These are phyloP conservation scores for Penicillium roqueforti DNA, from an alignment of 495 filamentous ascomycete genomes.

Conservation along the genomic window DNA sequence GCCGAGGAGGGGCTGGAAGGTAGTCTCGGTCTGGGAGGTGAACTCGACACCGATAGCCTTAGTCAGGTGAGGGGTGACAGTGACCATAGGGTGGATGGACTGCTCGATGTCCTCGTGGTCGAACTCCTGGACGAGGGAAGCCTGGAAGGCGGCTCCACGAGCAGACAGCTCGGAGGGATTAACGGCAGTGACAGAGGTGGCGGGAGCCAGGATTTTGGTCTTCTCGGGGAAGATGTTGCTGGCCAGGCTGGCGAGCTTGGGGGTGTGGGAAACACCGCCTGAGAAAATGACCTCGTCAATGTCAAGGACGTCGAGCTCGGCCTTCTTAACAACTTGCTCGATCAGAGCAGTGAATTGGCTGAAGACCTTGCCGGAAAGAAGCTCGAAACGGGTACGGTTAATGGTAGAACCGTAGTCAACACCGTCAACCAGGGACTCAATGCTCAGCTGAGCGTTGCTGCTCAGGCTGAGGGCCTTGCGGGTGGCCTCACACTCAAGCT, in stretches of 20 bases:
- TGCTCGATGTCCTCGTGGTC: slow-evolving; percentile 91
- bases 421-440: slow-evolving; percentile 82
- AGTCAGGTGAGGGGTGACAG: slow-evolving; percentile 81
- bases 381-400: slow-evolving; percentile 89
- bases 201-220: slow-evolving; percentile 77
- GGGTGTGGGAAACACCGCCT: slow-evolving; percentile 89
- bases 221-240: slow-evolving; percentile 72
- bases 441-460: slow-evolving; percentile 79
- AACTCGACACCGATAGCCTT: slow-evolving; percentile 86
- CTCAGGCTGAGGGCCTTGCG: slow-evolving; percentile 88
- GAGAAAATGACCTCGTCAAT: slow-evolving; percentile 93
- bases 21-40: slow-evolving; percentile 54
- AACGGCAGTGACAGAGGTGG: slow-evolving; percentile 69
- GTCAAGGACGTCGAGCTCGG: slow-evolving; percentile 84
- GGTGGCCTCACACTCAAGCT: slow-evolving; percentile 81
- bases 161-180: slow-evolving; percentile 90
- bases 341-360: slow-evolving; percentile 81
- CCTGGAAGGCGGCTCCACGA: slow-evolving; percentile 92
- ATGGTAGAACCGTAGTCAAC: slow-evolving; percentile 87
- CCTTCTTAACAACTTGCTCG: slow-evolving; percentile 83
- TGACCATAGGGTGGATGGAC: slow-evolving; percentile 92
- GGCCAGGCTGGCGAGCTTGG: slow-evolving; percentile 78
- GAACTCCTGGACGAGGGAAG: slow-evolving; percentile 85
- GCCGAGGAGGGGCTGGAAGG: slow-evolving; percentile 73
- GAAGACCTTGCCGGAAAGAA: slow-evolving; percentile 79